Base-by-base conservation (phyloP, 1,284 basidiomycete species). In the Tilletia horrida region DNA sequence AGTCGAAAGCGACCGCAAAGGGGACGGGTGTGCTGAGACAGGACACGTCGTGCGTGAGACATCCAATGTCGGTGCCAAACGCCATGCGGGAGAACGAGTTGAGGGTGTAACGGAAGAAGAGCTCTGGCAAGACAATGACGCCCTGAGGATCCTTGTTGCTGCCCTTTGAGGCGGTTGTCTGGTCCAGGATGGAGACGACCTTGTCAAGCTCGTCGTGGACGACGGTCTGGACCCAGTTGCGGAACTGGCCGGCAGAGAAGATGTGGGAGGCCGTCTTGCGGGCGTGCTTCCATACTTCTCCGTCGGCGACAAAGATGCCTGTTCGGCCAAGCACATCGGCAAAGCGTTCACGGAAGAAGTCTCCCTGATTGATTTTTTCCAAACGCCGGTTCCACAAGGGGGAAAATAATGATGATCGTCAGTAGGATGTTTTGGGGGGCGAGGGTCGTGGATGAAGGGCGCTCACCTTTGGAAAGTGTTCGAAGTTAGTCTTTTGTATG, bases 1-100 rank as follows among this genome's bases (percentile, higher is more conserved):
- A 76, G 69, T 82, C 81, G 62, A 82, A 82, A 35, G 78, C 78
- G 9, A 67, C 66, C 0, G 80, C 77, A 31, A 82, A 82, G 2
- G 73, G 70, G 11, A 81, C 77, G 14, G 72, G 70, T n/a, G 64
- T 67, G n/a, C 75, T 69, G 27, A 77, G 69, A 14, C 69, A 73
- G 14, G 65, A 69, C 3, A 65, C 77, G 50, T 67, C 61, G n/a
- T 61, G 63, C 35, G 70, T 66, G 25, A 77, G 66, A 63, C 70
- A 73, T 63, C 70, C 64, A 63, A 76, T 67, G 35, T 71, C 71
- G 8, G 70, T 35, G 16, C 31, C 43, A 43, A 66, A 66, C 8
- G 65, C 70, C 42, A 66, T 61, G n/a, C 45, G 50, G 35, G 40
- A 25, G 47, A 63, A 67, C 14, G 43, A 29, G 61, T 45, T 25